Evolutionary conservation across 2,329 filamentous ascomycete genomes (phyloP), one percentile per base, ranked within the genome.

Genomic region (Saccharata proteae): DNA sequence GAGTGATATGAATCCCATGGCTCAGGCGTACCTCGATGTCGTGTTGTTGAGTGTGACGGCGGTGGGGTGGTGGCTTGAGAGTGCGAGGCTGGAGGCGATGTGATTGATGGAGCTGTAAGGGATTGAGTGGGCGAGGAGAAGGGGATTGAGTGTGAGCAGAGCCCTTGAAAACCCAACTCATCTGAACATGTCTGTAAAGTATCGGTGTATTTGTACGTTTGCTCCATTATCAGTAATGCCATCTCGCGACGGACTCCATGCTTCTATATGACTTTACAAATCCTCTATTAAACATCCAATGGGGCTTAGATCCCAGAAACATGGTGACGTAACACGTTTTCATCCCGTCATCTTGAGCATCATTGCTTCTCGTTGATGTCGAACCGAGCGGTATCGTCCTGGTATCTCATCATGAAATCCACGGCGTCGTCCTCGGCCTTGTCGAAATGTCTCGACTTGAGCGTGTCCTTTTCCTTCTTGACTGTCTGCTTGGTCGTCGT

Each of bases 381-480:
- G 1, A n/a, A 3, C 4, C 10, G 23, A 26, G 12, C 16, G 17
- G 12, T 21, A 26, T 32, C 24, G 23, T n/a, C 23, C 28, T 35
- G 18, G 6, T 27, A 23, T 11, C 25, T 23, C 22, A 30, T 30
- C 16, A 35, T 14, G 19, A 30, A 35, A n/a, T 19, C 18, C n/a
- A 30, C 28, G 18, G 25, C 29, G 19, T 35, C 33, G 15, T 35
- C 33, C 19, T 35, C 33, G 9, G 31, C 30, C 19, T 21, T 23
- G 11, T 34, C 16, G 5, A 43, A 31, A 27, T 34, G 28, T 17
- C 33, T 32, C 18, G 40, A 4, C 15, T 30, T 16, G 3, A 16
- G 17, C 22, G 37, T 34, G 13, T 34, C 20, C 23, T 37, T 27
- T 23, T 32, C 37, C 40, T 18, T 20, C 16, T 12, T n/a, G n/a